Conservation (phyloP, 352 stramenopile species). For the Thalassiosira ordinaria region DNA sequence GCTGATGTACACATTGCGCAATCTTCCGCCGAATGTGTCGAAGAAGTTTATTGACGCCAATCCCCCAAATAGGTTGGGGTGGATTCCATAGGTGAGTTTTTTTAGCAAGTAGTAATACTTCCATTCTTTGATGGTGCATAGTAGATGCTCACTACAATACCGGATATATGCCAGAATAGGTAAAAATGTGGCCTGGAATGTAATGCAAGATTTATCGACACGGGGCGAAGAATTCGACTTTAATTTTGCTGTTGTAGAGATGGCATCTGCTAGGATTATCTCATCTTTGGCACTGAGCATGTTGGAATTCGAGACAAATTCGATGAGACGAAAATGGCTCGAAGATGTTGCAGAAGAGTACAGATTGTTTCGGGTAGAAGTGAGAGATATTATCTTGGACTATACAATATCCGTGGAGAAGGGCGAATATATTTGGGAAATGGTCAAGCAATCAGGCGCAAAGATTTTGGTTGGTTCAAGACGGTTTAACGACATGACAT, state of each 20-base stretch:
- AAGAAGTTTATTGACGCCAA: neutral
- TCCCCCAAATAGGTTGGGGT: neutral
- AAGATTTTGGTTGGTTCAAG: no score
- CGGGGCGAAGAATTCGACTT: neutral
- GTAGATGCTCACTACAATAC: no score
- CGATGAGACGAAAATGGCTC: neutral
- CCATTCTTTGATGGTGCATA: no score
- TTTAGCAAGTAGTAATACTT: no score
- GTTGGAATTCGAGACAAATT: neutral
- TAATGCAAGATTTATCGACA: neutral
- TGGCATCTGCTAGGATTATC: neutral
- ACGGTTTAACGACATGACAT: no score
- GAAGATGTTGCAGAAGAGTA: neutral
- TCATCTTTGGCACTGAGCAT: neutral
- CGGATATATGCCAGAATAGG: no score
- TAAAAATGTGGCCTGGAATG: neutral
- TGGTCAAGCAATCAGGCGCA: no score
- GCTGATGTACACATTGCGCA: neutral
- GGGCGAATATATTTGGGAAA: neutral
- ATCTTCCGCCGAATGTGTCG: neutral
- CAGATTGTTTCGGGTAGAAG: neutral
- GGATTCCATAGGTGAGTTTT: neutral
- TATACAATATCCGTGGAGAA: neutral
- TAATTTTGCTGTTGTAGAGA: neutral
- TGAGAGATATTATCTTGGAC: neutral